Evolutionary conservation across 2,329 filamentous ascomycete genomes (phyloP).

Genomic region (Anthostomella pinea): DNA sequence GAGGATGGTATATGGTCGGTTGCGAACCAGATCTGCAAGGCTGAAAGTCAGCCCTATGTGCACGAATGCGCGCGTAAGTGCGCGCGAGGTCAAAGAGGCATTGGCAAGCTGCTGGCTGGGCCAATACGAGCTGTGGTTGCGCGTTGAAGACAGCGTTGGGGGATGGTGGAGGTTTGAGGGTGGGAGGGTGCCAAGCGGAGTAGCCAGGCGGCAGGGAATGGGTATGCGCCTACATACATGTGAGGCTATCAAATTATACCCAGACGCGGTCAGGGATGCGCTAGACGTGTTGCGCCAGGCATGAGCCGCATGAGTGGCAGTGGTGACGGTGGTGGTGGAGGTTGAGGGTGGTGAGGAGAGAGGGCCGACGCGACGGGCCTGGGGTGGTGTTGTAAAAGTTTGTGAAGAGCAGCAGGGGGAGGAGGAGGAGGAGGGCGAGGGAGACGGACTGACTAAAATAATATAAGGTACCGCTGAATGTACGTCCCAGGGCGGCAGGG

Average conservation of each 20-base stretch:
- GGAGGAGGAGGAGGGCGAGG: constrained; percentile 16
- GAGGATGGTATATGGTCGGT: too few relatives aligned
- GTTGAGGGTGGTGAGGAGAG: constrained; percentile 5
- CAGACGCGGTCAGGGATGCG: constrained; percentile 16
- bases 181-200: constrained; percentile 2
- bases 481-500: too few relatives aligned
- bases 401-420: constrained; percentile 19
- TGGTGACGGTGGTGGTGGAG: constrained; percentile 8
- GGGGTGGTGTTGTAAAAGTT: constrained; percentile 23
- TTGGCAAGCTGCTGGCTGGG: too few relatives aligned
- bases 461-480: neutral
- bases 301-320: too few relatives aligned
- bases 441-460: constrained; percentile 5
- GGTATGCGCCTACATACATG: constrained; percentile 10
- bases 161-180: constrained; percentile 4
- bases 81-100: neutral
- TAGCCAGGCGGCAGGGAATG: neutral
- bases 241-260: constrained; percentile 13
- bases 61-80: neutral
- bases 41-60: constrained; percentile 34
- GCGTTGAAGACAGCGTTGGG: neutral
- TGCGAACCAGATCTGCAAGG: constrained; percentile 38
- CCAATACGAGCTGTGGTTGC: too few relatives aligned
- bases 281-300: constrained; percentile 13
- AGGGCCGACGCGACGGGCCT: constrained; percentile 15